Base-by-base conservation (phyloP, 768 basidiomycete genomes). In the Cystobasidium ongulense region DNA sequence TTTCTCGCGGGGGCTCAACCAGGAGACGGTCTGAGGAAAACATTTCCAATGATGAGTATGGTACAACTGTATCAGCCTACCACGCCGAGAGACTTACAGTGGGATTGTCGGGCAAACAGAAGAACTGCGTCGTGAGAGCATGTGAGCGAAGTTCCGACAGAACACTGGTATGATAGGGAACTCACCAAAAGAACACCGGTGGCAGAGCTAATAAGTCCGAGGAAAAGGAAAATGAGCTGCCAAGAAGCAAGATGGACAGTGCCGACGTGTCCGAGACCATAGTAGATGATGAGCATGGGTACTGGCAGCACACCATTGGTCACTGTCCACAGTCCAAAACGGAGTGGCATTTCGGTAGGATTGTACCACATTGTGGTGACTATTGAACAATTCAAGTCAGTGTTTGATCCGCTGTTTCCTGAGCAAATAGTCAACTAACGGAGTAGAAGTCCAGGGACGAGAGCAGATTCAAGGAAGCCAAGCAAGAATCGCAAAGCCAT, bases 401-500 rank as follows among this genome's bases (percentile, higher is more conserved):
- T 39, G 39, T 39, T 39, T 39, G 46, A 50, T 50, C 46, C 3
- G 46, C n/a, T 17, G 15, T n/a, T 50, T n/a, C 15, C 7, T 39
- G 17, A 39, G 39, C 39, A 39, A 17, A 17, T 39, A 17, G 39
- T 7, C 7, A 17, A 39, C 46, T 50, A 11, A 50, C 46, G 15
- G 15, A 50, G 46, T 8, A 59, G 33, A 29, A 59, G 33, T 59
- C 57, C 57, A 59, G 57, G 57, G 15, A 35, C 25, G 1, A 59
- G 33, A 15, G 29, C 25, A 2, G 57, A 59, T 27, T 59, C 57
- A 59, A 59, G 29, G 25, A 59, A 35, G 11, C 57, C 57, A 59
- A 59, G 57, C 11, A 59, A 35, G 57, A 59, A 59, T 29, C 57
- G 57, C 29, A 35, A 27, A 29, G 57, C 57, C 57, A 59, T 59